Evolutionary conservation across 2,329 filamentous ascomycete species (phyloP).

Genomic region (Ophiocordyceps sinensis): DNA sequence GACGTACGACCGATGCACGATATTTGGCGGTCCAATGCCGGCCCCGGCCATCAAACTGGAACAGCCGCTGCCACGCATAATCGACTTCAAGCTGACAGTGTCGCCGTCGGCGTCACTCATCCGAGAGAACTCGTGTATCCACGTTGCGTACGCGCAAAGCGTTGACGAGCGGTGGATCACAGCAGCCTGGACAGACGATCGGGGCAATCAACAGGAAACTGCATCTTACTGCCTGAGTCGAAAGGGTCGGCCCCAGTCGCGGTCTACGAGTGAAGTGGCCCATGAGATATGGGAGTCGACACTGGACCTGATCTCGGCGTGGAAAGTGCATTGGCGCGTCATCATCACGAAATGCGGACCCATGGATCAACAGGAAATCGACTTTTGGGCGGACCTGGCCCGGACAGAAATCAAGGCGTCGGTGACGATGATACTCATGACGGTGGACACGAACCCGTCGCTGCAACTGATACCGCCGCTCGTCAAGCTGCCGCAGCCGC

Average conservation of each 20-base stretch:
- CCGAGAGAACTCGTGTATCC: slow-evolving; percentile 66
- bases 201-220: slow-evolving; percentile 57
- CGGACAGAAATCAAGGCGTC: slow-evolving; percentile 35
- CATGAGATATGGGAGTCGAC: slow-evolving; percentile 70
- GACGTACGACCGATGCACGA: slow-evolving; percentile 60
- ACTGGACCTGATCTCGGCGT: slow-evolving; percentile 52
- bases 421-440: slow-evolving; percentile 43
- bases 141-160: slow-evolving; percentile 66
- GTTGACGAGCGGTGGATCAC: slow-evolving; percentile 66
- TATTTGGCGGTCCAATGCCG: slow-evolving; percentile 40
- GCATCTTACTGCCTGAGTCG: slow-evolving; percentile 58
- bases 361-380: slow-evolving; percentile 52
- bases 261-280: slow-evolving; percentile 46
- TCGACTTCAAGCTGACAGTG: slow-evolving; percentile 59
- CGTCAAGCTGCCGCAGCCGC: slow-evolving; percentile 30
- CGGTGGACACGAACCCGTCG: slow-evolving; percentile 50
- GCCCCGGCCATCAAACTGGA: slow-evolving; percentile 62
- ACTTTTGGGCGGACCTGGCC: slow-evolving; percentile 40
- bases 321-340: slow-evolving; percentile 63
- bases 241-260: slow-evolving; percentile 35
- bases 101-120: slow-evolving; percentile 59
- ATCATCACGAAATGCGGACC: slow-evolving; percentile 58
- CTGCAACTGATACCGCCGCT: slow-evolving; percentile 46
- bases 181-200: slow-evolving; percentile 68
- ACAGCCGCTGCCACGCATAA: slow-evolving; percentile 50